Base-by-base conservation (phyloP, 1,284 basidiomycete species). In the Apiotrichum siamense region DNA sequence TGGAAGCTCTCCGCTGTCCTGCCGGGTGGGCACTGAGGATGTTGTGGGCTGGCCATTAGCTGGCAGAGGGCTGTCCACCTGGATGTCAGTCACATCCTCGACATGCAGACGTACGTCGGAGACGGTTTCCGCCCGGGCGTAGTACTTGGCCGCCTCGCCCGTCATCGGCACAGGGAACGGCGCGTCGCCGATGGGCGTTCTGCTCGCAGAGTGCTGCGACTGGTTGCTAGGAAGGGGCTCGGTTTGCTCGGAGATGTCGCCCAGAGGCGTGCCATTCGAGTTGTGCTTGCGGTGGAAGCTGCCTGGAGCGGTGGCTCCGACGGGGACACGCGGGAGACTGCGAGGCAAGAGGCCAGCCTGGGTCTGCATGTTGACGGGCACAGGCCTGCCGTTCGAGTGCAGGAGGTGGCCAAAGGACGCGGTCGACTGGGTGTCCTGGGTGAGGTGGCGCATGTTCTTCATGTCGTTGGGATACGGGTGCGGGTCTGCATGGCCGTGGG, bases 381-480 rank as follows among this genome's bases (percentile, higher is more conserved):
- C 35, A 0, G 69, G 66, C 9, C 50, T 47, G 13, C 67, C 69
- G 37, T 67, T 57, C 17, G 48, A 52, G 49, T 69, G 66, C 3
- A 62, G 48, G 7, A 70, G 50, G 50, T 73, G 70, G 0, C 72
- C 72, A 47, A 74, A 74, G 1, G 70, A 71, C 17, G 67, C 68
- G 7, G 49, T 52, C n/a, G 49, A 50, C 11, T 50, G 38, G 24
- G 52, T 54, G 17, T 40, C 32, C 18, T 49, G 23, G 7, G 43
- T 50, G 18, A 49, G 41, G 23, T 43, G 27, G 15, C 25, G 24
- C 7, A 29, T n/a, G 11, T 32, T 10, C 41, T 5, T 32, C 41
- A 12, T 10, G 5, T 17, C 38, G 11, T 13, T 25, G 21, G 39
- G 15, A n/a, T 35, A 35, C n/a, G 11, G 29, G 29, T 31, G 12